Base-by-base conservation (phyloP, 345 rosid genomes). In the Eucalyptus albens region DNA sequence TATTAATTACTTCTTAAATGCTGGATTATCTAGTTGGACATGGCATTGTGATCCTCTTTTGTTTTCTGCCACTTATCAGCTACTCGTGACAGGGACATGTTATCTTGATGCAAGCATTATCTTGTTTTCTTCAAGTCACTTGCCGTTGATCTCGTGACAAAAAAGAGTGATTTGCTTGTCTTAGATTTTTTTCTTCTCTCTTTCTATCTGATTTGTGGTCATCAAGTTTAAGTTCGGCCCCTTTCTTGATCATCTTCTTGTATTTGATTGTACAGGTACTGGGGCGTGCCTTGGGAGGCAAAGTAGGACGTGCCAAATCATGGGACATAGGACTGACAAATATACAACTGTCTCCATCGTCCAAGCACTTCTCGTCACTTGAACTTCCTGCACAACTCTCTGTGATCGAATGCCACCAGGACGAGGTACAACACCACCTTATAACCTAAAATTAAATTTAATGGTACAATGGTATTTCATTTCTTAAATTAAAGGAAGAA, bases 311-410 rank as follows among this genome's bases (percentile, higher is more conserved):
- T n/a, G 90, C 95, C 17, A 83, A 37, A 65, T 88, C 91, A 29
- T 96, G 98, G 98, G 97, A 96, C 91, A 93, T 94, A 33, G 97
- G 98, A 6, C 88, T 96, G 11, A 94, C 91, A 16, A 85, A 87
- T 83, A 44, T 96, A 8, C 89, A 93, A n/a, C 89, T 94, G 19
- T 93, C 96, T 3, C 27, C 95, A 11, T 55, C 96, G 6, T 86
- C 91, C 21, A 89, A 90, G 87, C 91, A 88, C 53, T 92, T 92
- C 88, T 89, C 96, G 1, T 91, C 97, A 12, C 90, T 92, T 16
- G 85, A 90, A 87, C 87, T 93, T 72, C 95, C 96, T 3, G 17
- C 90, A 9, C 26, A 50, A 11, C 94, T 96, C 69, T 88, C 94
- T 0, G 51, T 96, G 26, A 94, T 95, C 62, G 94, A 96, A 90